Percentiles rank a stretch among this genome's conserved stretches.
These are phyloP conservation scores for Shiraia bambusicola DNA, from an alignment of 2,329 filamentous ascomycete species.

Conservation along the genomic window DNA sequence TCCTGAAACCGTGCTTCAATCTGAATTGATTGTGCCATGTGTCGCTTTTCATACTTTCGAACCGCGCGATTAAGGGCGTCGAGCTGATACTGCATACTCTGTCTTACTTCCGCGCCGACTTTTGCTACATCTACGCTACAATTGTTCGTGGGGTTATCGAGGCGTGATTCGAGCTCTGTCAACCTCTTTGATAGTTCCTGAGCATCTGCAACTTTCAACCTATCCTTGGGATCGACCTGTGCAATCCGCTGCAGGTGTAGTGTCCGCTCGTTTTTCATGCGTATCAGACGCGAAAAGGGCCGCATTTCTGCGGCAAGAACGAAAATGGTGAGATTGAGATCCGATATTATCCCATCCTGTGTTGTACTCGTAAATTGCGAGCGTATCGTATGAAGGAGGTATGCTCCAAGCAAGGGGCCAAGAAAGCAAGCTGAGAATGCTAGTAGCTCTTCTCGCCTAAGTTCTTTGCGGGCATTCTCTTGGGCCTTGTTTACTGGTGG, in stretches of 20 bases:
- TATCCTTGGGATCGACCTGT: constrained; percentile 25
- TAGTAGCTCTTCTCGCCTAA: constrained; percentile 72
- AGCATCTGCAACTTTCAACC: constrained; percentile 16
- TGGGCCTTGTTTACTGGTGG: constrained; percentile 19
- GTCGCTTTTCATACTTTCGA: constrained; percentile 86
- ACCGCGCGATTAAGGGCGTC: constrained; percentile 88
- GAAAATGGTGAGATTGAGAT: constrained; percentile 92
- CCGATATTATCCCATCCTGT: constrained; percentile 76
- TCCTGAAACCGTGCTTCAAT: constrained; percentile 73
- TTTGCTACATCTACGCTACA: constrained; percentile 44
- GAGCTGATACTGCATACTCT: constrained; percentile 73
- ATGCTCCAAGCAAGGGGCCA: constrained; percentile 77
- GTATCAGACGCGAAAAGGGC: constrained; percentile 78
- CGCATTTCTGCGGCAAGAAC: constrained; percentile 82
- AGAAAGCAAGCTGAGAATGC: constrained; percentile 78
- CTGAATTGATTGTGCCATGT: constrained; percentile 71
- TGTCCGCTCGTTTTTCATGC: constrained; percentile 75
- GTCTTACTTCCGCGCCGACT: constrained; percentile 59
- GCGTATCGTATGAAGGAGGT: constrained; percentile 78
- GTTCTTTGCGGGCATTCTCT: constrained; percentile 57
- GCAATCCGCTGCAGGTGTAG: constrained; percentile 78
- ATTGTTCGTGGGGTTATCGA: constrained; percentile 47
- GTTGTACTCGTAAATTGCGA: constrained; percentile 74
- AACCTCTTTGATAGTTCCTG: constrained; percentile 61
- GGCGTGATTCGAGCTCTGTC: constrained; percentile 66